Evolutionary conservation across 1,284 basidiomycete species (phyloP).

Genomic region (Irpex sp.): DNA sequence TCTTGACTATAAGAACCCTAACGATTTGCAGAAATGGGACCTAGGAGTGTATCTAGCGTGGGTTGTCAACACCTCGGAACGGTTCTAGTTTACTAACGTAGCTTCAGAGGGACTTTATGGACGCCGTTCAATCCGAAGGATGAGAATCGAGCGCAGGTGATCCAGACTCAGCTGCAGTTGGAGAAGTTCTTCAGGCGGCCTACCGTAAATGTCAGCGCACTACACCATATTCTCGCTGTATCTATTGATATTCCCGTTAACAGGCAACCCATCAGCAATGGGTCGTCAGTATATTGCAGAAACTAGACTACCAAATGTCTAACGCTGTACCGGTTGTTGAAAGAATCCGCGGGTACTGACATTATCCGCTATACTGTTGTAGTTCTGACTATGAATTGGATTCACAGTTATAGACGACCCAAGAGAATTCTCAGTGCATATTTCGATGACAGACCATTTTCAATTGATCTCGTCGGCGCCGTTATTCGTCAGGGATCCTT

Average conservation of each 20-base stretch:
- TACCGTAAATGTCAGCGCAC: neutral
- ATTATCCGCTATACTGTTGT: neutral
- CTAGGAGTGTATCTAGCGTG: conserved; percentile 9
- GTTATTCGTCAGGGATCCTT: conserved; percentile 9
- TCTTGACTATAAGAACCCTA: neutral
- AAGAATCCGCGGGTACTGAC: neutral
- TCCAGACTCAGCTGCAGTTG: neutral
- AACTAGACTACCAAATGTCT: neutral
- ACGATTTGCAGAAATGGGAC: neutral
- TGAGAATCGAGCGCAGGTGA: neutral
- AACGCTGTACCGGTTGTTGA: neutral
- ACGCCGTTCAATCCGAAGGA: conserved; percentile 1
- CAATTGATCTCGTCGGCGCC: conserved; percentile 12
- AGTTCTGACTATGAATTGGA: neutral
- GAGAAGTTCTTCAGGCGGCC: neutral
- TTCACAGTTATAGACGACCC: neutral
- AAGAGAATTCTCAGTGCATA: conserved; percentile 12
- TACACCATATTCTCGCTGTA: neutral
- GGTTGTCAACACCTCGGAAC: neutral
- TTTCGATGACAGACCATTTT: conserved; percentile 14
- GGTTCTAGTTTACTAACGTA: neutral
- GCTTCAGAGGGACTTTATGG: conserved; percentile 4
- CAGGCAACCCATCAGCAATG: neutral
- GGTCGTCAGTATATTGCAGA: neutral
- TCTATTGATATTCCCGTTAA: neutral